These are phyloP conservation scores for Colletotrichum phormii DNA, from an alignment of 2,329 filamentous ascomycete genomes.

Conservation along the genomic window DNA sequence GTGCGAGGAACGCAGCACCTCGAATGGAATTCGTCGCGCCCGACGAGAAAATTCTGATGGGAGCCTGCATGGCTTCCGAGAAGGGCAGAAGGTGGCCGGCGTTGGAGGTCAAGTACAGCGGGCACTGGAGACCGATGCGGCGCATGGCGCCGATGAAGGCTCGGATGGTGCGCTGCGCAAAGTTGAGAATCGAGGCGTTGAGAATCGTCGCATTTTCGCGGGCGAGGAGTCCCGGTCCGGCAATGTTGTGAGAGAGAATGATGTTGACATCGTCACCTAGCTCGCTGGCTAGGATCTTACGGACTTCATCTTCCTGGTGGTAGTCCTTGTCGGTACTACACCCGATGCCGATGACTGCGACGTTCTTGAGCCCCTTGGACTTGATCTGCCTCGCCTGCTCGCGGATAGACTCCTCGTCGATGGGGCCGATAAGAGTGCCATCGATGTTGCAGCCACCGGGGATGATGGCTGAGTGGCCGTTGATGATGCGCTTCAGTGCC, in stretches of 20 bases:
- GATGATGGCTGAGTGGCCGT: constrained; percentile 39
- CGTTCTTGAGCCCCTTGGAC: constrained; percentile 46
- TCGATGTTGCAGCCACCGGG: constrained; percentile 40
- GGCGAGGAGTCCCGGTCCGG: constrained; percentile 55
- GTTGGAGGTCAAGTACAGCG: constrained; percentile 62
- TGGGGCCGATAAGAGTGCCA: constrained; percentile 36
- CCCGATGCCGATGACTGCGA: constrained; percentile 69
- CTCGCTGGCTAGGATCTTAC: constrained; percentile 58
- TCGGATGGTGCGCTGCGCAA: constrained; percentile 58
- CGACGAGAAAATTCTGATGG: constrained; percentile 41
- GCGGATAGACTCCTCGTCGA: constrained; percentile 31
- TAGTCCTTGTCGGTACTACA: constrained; percentile 66
- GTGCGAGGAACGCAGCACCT: constrained; percentile 39
- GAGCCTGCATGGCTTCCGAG: constrained; percentile 40
- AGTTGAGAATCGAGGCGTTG: constrained; percentile 61
- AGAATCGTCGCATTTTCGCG: constrained; percentile 66
- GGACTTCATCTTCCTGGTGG: constrained; percentile 62
- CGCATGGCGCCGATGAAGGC: constrained; percentile 58
- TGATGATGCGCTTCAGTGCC: constrained; percentile 52
- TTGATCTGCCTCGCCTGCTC: constrained; percentile 39
- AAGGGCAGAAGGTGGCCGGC: constrained; percentile 50
- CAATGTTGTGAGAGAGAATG: constrained; percentile 47
- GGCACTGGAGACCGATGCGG: constrained; percentile 50
- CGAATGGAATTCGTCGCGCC: constrained; percentile 42
- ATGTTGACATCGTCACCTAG: constrained; percentile 44